Base-by-base conservation (phyloP, 2,329 filamentous ascomycete species). In the Talaromyces piceae region DNA sequence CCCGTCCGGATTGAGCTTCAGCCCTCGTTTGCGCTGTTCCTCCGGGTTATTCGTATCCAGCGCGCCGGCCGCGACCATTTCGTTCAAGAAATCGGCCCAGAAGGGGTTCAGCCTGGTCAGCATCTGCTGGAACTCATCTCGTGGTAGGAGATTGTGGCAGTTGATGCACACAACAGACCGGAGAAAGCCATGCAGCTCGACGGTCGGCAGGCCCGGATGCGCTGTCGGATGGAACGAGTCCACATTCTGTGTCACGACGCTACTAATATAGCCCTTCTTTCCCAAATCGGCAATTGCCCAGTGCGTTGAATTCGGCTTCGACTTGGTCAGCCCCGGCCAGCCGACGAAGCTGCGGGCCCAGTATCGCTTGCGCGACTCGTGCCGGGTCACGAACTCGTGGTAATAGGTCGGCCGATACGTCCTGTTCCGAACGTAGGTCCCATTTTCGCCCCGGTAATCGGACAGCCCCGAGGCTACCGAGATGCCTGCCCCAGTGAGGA, bases 341-440 rank as follows among this genome's bases (percentile, higher is more conserved):
- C 93, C 93, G 18, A 98, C 73, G 67, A 95, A 98, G 64, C 88
- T 95, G 45, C 93, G 76, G 1, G 93, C 91, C 93, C 93, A 98
- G 67, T 98, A 98, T 55, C 93, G 77, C 69, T 96, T 93, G 57
- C 93, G 77, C 11, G 87, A 83, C 66, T 91, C 88, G 69, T 97
- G 91, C 57, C 75, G 87, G 44, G 78, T 73, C 41, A 89, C 70
- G 63, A 97, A 98, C 67, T 98, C 93, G 67, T 89, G 83, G 68
- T 87, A 91, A 73, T 95, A 98, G 58, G 95, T 94, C 27, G 91
- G 93, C 2, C 87, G 82, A 65, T 95, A 96, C 12, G 81, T 82
- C 72, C 87, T 89, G 73, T 97, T 97, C 63, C 93, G 78, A 41
- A 89, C 85, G 66, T 98, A 98, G 7, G 91, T 97, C 55, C 93